Conservation (phyloP, 805 yeast species). For the Komagataella mondaviorum region DNA sequence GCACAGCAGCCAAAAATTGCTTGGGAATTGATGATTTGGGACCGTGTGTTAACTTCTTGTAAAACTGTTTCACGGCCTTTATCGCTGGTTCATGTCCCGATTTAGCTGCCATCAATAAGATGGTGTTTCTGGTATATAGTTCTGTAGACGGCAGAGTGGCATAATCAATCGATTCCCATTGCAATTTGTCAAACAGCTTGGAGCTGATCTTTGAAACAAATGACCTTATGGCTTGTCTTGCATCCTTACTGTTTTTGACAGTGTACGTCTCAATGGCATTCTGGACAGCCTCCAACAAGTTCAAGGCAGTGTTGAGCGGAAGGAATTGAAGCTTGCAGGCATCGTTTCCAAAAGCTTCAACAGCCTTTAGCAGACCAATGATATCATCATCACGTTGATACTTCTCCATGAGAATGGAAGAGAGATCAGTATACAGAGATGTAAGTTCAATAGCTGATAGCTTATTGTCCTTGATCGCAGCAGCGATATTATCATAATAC, state of each 20-base stretch:
- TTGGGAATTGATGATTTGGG: slow-evolving; percentile 37
- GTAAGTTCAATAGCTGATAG: slow-evolving; percentile 19
- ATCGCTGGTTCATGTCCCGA: slow-evolving; percentile 13
- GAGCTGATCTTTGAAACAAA: slow-evolving; percentile 1
- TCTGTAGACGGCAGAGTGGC: slow-evolving; percentile 18
- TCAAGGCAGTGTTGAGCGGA: slow-evolving; percentile 23
- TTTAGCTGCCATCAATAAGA: slow-evolving; percentile 25
- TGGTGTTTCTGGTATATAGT: slow-evolving; percentile 25
- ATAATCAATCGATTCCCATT: slow-evolving; percentile 21
- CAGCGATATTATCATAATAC: slow-evolving; percentile 12
- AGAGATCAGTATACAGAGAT: slow-evolving; percentile 24
- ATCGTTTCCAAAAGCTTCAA: slow-evolving; percentile 14
- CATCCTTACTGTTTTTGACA: slow-evolving; percentile 2
- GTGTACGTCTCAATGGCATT: slow-evolving; percentile 8
- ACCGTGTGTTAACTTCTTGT: slow-evolving; percentile 39
- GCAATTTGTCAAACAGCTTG: slow-evolving; percentile 15
- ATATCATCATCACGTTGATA: slow-evolving; percentile 18
- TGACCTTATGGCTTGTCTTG: neutral
- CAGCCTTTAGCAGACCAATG: slow-evolving; percentile 17
- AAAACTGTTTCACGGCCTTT: slow-evolving; percentile 23
- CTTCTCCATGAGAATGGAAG: slow-evolving; percentile 20
- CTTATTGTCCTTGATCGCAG: slow-evolving; percentile 6
- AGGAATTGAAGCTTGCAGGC: slow-evolving; percentile 14
- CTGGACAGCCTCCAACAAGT: slow-evolving; percentile 19
- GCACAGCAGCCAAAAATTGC: slow-evolving; percentile 29